Percentiles rank a stretch among this genome's conserved stretches.
Conservation (phyloP, 2,329 filamentous ascomycete species). For the Fusarium udum region DNA sequence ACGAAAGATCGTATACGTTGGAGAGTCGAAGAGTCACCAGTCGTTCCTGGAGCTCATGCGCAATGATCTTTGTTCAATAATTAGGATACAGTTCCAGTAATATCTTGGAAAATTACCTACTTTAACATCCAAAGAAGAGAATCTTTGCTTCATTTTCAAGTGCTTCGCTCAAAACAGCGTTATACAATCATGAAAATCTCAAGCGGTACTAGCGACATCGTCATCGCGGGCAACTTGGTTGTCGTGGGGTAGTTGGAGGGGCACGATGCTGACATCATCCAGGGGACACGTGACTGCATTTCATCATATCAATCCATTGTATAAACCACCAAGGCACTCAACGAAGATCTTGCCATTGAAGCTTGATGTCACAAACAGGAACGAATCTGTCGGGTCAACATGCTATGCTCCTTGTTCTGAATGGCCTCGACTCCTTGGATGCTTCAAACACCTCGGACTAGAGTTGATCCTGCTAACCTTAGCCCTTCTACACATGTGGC, state of each 20-base stretch:
- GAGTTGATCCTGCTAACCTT: neutral
- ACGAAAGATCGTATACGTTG: slow-evolving; percentile 96
- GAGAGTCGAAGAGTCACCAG: slow-evolving; percentile 83
- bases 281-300: slow-evolving; percentile 13
- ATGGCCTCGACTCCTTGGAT: neutral
- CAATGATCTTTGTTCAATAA: slow-evolving; percentile 74
- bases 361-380: neutral
- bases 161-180: neutral
- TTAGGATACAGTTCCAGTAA: slow-evolving; percentile 1
- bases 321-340: neutral
- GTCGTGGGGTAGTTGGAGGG: slow-evolving; percentile 32
- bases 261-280: slow-evolving; percentile 33
- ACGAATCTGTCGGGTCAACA: neutral
- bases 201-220: slow-evolving; percentile 11
- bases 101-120: slow-evolving; percentile 47
- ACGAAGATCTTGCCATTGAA: neutral
- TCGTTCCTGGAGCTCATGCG: slow-evolving; percentile 84
- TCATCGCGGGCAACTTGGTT: slow-evolving; percentile 11
- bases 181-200: slow-evolving; percentile 22
- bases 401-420: neutral
- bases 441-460: neutral
- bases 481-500: neutral
- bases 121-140: slow-evolving; percentile 82
- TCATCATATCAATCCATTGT: no score
- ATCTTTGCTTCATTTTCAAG: slow-evolving; percentile 77